Conservation (phyloP, 768 basidiomycete genomes). For the Tylopilus subfusipes region DNA sequence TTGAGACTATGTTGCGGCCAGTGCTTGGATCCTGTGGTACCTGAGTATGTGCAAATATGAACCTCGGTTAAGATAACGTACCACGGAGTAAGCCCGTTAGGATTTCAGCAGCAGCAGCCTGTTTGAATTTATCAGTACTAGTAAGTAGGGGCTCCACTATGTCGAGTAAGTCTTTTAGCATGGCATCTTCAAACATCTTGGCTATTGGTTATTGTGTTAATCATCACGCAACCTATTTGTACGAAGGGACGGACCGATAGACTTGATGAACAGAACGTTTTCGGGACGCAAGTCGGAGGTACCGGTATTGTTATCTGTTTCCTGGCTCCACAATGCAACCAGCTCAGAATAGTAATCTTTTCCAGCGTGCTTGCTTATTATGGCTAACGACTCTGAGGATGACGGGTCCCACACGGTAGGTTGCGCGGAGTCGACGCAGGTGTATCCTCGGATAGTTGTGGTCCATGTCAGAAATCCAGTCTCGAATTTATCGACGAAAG, state of each 20-base stretch:
- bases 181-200: slow-evolving; percentile 58
- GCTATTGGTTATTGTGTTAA: slow-evolving; percentile 41
- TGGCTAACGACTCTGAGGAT: slow-evolving; percentile 49
- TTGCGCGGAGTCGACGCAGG: slow-evolving; percentile 30
- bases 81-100: slow-evolving; percentile 74
- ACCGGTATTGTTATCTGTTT: slow-evolving; percentile 56
- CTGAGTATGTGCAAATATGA: slow-evolving; percentile 6
- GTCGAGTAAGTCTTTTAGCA: slow-evolving; percentile 50
- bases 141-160: slow-evolving; percentile 58
- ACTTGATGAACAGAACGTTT: slow-evolving; percentile 47
- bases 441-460: slow-evolving; percentile 59
- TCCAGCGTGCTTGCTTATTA: slow-evolving; percentile 46
- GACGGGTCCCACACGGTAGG: slow-evolving; percentile 49
- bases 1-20: slow-evolving; percentile 59
- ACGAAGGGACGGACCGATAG: slow-evolving; percentile 38
- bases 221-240: slow-evolving; percentile 39
- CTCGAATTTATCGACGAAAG: slow-evolving; percentile 68
- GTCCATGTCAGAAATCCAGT: slow-evolving; percentile 82
- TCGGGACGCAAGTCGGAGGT: slow-evolving; percentile 56
- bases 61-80: slow-evolving; percentile 25
- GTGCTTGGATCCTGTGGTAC: slow-evolving; percentile 68
- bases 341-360: slow-evolving; percentile 60
- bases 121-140: slow-evolving; percentile 78
- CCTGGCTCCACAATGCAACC: slow-evolving; percentile 72
- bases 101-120: slow-evolving; percentile 74